Evolutionary conservation across 306 rosid species (phyloP).

Genomic region (Gastrolobium bilobum): DNA sequence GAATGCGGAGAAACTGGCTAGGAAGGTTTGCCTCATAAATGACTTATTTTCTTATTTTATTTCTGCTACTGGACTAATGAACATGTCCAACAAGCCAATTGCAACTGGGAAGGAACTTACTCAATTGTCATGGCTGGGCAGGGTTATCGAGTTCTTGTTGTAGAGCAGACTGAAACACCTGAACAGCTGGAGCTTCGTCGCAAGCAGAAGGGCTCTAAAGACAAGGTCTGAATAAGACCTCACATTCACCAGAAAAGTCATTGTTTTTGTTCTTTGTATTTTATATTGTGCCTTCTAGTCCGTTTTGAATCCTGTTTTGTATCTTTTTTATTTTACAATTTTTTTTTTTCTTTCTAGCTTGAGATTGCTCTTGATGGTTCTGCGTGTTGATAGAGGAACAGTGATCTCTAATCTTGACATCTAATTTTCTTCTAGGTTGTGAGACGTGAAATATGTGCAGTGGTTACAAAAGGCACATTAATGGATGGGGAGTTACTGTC

Average conservation of each 20-base stretch:
- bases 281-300: conserved; percentile 23
- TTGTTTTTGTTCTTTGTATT: conserved; percentile 22
- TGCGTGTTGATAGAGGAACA: conserved; percentile 27
- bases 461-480: conserved; percentile 91
- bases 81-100: conserved; percentile 40
- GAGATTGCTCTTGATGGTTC: background rate
- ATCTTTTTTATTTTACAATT: background rate
- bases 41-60: conserved; percentile 17
- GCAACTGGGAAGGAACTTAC: conserved; percentile 50
- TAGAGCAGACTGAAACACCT: conserved; percentile 99
- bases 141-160: conserved; percentile 96
- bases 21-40: conserved; percentile 75
- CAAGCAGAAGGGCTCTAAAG: conserved; percentile 88
- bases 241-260: conserved; percentile 23
- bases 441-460: conserved; percentile 93
- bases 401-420: conserved; percentile 26
- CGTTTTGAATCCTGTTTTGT: conserved; percentile 5
- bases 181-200: conserved; percentile 91
- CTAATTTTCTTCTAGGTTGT: conserved; percentile 71
- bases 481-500: conserved; percentile 89
- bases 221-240: conserved; percentile 66
- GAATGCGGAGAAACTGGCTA: conserved; percentile 87
- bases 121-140: conserved; percentile 52
- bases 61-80: conserved; percentile 23
- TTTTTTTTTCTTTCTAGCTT: conserved; percentile 18